Conservation (phyloP, 495 filamentous ascomycete species). For the Polyplosphaeria fusca region DNA sequence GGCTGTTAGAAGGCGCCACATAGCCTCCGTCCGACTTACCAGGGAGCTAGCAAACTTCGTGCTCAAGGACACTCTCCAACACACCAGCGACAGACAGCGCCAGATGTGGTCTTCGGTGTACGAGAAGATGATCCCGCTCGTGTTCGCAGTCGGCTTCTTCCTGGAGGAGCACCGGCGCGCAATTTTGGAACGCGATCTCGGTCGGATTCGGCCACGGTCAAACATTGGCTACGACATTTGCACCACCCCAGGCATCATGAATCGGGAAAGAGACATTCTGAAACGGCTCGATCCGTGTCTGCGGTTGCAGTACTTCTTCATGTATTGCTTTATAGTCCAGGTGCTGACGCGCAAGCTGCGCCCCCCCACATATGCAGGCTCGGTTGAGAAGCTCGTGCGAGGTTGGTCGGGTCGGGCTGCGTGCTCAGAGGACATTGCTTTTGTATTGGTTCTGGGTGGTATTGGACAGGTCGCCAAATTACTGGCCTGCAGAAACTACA, state of each 20-base stretch:
- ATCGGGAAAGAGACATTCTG: constrained; percentile 18
- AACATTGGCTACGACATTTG: constrained; percentile 28
- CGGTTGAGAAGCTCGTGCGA: constrained; percentile 25
- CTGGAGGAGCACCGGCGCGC: constrained; percentile 27
- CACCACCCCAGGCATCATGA: constrained; percentile 23
- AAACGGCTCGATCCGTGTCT: constrained; percentile 18
- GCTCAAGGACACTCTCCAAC: constrained; percentile 19
- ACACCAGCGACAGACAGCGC: constrained; percentile 21
- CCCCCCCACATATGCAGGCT: constrained; percentile 27
- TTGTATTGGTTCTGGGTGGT: constrained; percentile 29
- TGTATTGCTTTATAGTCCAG: constrained; percentile 33
- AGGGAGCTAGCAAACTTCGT: constrained; percentile 29
- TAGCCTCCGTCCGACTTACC: constrained; percentile 29
- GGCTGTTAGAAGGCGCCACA: constrained; percentile 26
- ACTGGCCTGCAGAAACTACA: constrained; percentile 25
- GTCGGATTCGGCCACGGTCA: constrained; percentile 14
- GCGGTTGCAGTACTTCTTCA: constrained; percentile 29
- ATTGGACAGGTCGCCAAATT: constrained; percentile 28
- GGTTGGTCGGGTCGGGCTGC: constrained; percentile 19
- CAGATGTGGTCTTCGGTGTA: constrained; percentile 30
- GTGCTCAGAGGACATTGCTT: constrained; percentile 27
- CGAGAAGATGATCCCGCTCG: constrained; percentile 31
- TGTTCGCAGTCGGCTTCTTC: constrained; percentile 30
- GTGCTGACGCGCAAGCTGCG: constrained; percentile 25
- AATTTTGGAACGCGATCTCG: constrained; percentile 28